These are phyloP conservation scores for Murraya koenigii DNA, from an alignment of 345 rosid genomes.

Conservation along the genomic window DNA sequence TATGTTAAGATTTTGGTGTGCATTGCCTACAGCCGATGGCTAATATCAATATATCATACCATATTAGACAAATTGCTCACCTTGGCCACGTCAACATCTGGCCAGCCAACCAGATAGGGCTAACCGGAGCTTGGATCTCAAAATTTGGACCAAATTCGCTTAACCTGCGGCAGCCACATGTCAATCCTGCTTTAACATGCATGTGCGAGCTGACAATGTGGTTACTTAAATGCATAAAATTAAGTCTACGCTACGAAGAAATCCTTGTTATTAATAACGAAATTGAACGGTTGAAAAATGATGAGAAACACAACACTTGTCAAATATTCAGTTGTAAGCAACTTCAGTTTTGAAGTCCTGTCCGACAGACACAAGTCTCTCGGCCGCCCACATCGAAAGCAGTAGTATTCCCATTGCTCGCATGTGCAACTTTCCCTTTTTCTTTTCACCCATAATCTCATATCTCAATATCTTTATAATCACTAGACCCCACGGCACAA, in stretches of 20 bases:
- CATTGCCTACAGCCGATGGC: too few relatives aligned
- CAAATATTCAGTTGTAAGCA: conserved; percentile 12
- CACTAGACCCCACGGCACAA: conserved; percentile 8
- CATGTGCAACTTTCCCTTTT: conserved; percentile 24
- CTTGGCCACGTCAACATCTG: not conserved
- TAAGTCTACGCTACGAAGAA: too few relatives aligned
- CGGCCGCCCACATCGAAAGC: conserved; percentile 24
- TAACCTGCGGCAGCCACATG: not conserved
- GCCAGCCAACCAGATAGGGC: not conserved
- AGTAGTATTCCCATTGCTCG: conserved; percentile 20
- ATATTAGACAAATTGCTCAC: not conserved
- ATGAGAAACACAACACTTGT: not conserved
- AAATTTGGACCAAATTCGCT: not conserved
- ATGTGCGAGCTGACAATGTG: not conserved
- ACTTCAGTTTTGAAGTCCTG: not conserved
- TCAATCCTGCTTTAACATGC: not conserved
- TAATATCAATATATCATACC: too few relatives aligned
- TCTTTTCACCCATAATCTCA: conserved; percentile 1
- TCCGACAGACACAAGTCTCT: not conserved
- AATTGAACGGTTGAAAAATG: not conserved
- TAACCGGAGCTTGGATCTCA: not conserved
- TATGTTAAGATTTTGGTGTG: too few relatives aligned
- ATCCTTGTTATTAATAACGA: not conserved
- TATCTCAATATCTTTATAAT: not conserved
- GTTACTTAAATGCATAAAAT: not conserved